Conservation (phyloP, 108 stramenopile species). For the Skeletonema marinoi region DNA sequence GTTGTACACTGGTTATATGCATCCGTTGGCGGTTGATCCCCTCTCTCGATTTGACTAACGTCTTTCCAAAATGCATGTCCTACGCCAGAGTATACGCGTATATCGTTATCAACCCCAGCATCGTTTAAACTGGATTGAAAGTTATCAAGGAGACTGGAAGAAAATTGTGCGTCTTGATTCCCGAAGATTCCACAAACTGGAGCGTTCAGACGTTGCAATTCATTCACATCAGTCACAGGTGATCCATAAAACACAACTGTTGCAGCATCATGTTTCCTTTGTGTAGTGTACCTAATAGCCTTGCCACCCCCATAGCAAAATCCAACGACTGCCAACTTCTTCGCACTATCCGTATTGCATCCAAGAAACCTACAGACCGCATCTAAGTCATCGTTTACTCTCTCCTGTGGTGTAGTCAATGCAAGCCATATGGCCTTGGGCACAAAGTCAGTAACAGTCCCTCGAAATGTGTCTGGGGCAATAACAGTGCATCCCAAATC, state of each 20-base stretch:
- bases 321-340: neutral
- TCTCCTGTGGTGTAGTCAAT: slow-evolving; percentile 31
- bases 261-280: slow-evolving; percentile 22
- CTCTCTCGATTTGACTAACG: slow-evolving; percentile 18
- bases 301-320: slow-evolving; percentile 32
- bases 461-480: slow-evolving; percentile 36
- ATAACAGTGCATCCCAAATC: slow-evolving; percentile 29
- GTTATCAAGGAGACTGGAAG: slow-evolving; percentile 13
- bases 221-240: slow-evolving; percentile 23
- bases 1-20: slow-evolving; percentile 27
- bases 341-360: neutral
- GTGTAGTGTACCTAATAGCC: slow-evolving; percentile 38
- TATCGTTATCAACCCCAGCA: slow-evolving; percentile 29
- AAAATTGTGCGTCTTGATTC: slow-evolving; percentile 27
- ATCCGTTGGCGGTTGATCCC: slow-evolving; percentile 17
- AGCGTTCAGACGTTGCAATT: neutral
- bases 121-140: slow-evolving; percentile 16
- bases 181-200: slow-evolving; percentile 37
- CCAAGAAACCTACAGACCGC: slow-evolving; percentile 6
- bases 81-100: slow-evolving; percentile 19
- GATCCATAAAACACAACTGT: slow-evolving; percentile 40
- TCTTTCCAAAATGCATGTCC: slow-evolving; percentile 46
- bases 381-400: slow-evolving; percentile 35
- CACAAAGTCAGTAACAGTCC: slow-evolving; percentile 14
- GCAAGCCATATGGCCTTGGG: slow-evolving; percentile 44